Percentiles rank a stretch among this genome's conserved stretches.
phyloP scores from a whole-genome alignment of 1,284 basidiomycete genomes.

The Ceratobasidium sp. region DNA sequence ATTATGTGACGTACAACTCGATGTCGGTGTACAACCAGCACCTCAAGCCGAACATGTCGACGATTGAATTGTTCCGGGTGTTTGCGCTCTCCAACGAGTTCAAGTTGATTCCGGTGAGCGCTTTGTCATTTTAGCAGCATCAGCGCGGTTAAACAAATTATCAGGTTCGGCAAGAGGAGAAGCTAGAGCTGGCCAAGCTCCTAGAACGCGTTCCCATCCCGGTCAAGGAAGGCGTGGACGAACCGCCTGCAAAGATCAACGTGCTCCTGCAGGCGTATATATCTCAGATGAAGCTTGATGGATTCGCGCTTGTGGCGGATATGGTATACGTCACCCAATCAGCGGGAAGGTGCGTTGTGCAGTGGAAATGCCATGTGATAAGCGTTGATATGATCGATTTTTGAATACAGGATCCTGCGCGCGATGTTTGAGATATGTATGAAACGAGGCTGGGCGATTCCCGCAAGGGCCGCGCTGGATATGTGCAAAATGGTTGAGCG shows the following conservation, averaged over 20 bases:
- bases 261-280: constrained; percentile 96
- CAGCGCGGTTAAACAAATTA: constrained; percentile 8
- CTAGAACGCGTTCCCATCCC: constrained; percentile 97
- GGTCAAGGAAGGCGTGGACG: constrained; percentile 96
- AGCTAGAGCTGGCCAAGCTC: constrained; percentile 92
- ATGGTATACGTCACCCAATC: constrained; percentile 98
- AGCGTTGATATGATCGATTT: constrained; percentile 39
- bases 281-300: constrained; percentile 93
- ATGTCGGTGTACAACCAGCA: constrained; percentile 99
- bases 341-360: constrained; percentile 75
- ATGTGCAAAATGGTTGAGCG: constrained; percentile 98
- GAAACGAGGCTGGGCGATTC: constrained; percentile 97
- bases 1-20: constrained; percentile 95
- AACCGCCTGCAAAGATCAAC: constrained; percentile 97
- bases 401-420: constrained; percentile 81
- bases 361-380: constrained; percentile 18
- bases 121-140: not conserved
- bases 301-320: constrained; percentile 96
- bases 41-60: constrained; percentile 87
- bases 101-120: constrained; percentile 86
- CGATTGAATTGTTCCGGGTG: constrained; percentile 93
- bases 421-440: constrained; percentile 99
- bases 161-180: constrained; percentile 80
- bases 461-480: constrained; percentile 91
- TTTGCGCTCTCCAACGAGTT: constrained; percentile 98